phyloP scores from a whole-genome alignment of 1,284 basidiomycete species.

The Ustilago lituana region DNA sequence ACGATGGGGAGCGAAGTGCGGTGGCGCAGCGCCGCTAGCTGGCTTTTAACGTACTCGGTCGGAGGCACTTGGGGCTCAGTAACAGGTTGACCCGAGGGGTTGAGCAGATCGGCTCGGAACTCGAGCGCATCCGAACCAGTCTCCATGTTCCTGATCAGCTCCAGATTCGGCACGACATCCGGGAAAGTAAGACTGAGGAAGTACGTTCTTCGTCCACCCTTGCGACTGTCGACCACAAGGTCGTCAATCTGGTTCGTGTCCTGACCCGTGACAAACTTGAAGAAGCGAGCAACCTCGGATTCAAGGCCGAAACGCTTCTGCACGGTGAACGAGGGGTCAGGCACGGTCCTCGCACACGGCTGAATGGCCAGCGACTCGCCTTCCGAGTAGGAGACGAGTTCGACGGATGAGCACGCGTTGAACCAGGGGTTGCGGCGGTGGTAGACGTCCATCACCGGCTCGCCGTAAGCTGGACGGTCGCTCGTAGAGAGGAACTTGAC shows the following conservation, averaged over 20 bases:
- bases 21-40: conserved; percentile 82
- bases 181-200: conserved; percentile 94
- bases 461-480: conserved; percentile 77
- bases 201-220: conserved; percentile 72
- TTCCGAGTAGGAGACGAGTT: conserved; percentile 79
- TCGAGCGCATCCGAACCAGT: conserved; percentile 93
- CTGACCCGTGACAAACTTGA: conserved; percentile 84
- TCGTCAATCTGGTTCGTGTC: conserved; percentile 75
- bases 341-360: conserved; percentile 39
- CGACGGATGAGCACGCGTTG: conserved; percentile 81
- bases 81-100: conserved; percentile 69
- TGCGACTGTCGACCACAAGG: conserved; percentile 66
- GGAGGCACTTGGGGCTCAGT: conserved; percentile 74
- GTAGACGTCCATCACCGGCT: conserved; percentile 82
- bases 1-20: conserved; percentile 85
- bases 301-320: conserved; percentile 64
- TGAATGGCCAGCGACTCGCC: conserved; percentile 42
- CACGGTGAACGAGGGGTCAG: conserved; percentile 48
- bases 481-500: conserved; percentile 85
- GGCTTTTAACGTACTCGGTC: conserved; percentile 79
- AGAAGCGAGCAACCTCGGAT: conserved; percentile 75
- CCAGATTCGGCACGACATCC: conserved; percentile 78
- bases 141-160: conserved; percentile 77
- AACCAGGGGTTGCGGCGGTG: conserved; percentile 86
- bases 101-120: conserved; percentile 88